Evolutionary conservation across 805 yeast genomes (phyloP), one percentile per base, ranked within the genome.

Genomic region (Kockiozyma suomiensis): DNA sequence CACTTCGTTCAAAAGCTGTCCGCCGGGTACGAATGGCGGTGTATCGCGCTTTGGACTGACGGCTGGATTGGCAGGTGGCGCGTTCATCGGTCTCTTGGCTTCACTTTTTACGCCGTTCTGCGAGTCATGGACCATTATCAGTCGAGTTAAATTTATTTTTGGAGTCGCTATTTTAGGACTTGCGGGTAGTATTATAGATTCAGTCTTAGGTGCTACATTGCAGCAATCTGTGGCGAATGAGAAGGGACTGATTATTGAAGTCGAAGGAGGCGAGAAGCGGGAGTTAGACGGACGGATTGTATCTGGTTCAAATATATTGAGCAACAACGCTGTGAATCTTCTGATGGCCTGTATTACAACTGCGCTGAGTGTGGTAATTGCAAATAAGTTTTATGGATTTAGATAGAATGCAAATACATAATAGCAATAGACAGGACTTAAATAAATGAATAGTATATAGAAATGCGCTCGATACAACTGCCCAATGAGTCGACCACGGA

Each of bases 11-110:
- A 62, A 70, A 41, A 69, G 70, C 12, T 79, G 80, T 50, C 81
- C 82, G 1, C 75, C 74, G 21, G 82, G 82, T 10, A 79, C 81
- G 10, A 79, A 79, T 66, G 82, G 82, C 4, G 82, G 81, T 17
- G 74, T 79, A 1, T 70, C 81, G 0, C 64, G 50, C 4, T 58
- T 69, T 17, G 82, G 82, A 0, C 58, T 78, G 10, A 32, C 65
- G 1, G 75, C 76, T 15, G 81, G 78, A 1, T 42, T 69, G 0
- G 63, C 62, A 17, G 82, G 81, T 0, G 73, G 79, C 0, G 66
- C 71, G 4, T 56, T 73, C 6, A 71, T 79, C 25, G 74, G 76
- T 25, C 40, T 69, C 0, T 55, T 76, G 17, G 58, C 78, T 3
- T 59, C 69, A 1, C 49, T 69, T 8, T 67, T 72, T 33, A 58